Evolutionary conservation across 192 early-diverging fungal species (phyloP).

Genomic region (Funneliformis geosporum): DNA sequence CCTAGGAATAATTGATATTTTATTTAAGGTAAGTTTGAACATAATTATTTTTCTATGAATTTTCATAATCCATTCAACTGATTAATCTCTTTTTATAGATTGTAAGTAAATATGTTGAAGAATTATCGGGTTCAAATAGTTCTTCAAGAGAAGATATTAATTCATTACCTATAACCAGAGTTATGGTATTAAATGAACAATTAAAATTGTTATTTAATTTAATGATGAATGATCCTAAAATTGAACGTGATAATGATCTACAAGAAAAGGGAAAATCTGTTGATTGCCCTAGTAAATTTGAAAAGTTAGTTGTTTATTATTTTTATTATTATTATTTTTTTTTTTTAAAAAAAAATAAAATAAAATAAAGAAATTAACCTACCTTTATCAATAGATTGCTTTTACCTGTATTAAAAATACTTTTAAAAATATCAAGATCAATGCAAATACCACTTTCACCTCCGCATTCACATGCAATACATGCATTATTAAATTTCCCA

Average conservation of each 20-base stretch:
- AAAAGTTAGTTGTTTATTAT: conserved; percentile 31
- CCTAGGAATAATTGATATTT: conserved; percentile 37
- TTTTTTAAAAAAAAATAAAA: not conserved
- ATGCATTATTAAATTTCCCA: conserved; percentile 67
- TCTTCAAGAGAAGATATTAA: not conserved
- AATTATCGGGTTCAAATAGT: not conserved
- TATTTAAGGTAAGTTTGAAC: conserved; percentile 41
- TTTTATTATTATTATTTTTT: not conserved
- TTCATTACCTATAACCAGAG: conserved; percentile 38
- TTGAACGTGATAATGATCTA: conserved; percentile 32
- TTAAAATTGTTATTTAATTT: conserved; percentile 59
- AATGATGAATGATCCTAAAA: conserved; percentile 45
- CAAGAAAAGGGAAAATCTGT: conserved; percentile 14
- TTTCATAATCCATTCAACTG: not conserved
- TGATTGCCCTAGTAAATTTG: conserved; percentile 35
- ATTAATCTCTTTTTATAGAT: conserved; percentile 22
- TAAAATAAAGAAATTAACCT: not conserved
- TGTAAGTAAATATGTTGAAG: conserved; percentile 12
- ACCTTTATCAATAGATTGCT: conserved; percentile 39
- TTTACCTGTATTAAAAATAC: conserved; percentile 46
- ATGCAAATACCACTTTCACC: conserved; percentile 59
- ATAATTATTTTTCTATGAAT: not conserved
- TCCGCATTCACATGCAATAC: conserved; percentile 78
- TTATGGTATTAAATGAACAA: conserved; percentile 52
- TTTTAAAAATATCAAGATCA: conserved; percentile 42